Evolutionary conservation across 2,329 filamentous ascomycete species (phyloP), one percentile per base, ranked within the genome.

Genomic region (Penicillium expansum): DNA sequence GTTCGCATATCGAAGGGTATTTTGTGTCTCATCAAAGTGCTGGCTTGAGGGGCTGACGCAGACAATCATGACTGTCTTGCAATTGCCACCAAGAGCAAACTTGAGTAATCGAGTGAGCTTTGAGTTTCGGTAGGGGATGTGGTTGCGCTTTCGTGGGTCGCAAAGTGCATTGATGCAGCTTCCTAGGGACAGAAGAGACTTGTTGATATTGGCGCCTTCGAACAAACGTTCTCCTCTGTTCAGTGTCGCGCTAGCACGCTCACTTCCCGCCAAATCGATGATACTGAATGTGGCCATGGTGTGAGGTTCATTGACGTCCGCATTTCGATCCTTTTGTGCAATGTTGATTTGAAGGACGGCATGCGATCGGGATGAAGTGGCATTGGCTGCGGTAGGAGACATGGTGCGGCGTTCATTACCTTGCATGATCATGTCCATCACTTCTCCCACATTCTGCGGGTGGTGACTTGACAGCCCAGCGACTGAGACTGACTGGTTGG

Each of bases 11-110:
- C 95, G 90, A 18, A 99, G 82, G 0, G 94, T 99, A 74, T 99
- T 99, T 69, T 99, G 94, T 0, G 93, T 97, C 77, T 99, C 94
- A 74, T 99, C 94, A 67, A 94, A 99, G 76, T 99, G 94, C 5
- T 90, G 89, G 69, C 94, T 97, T 0, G 92, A 97, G 1, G 94
- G 94, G 66, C 92, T 97, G 52, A 99, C 91, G 69, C 94, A 99
- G 27, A 99, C 94, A 73, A 99, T 97, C 94, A 99, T 99, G 72
- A 99, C 94, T 0, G 94, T 99, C 77, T 92, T 95, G 82, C 94
- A 99, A 75, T 99, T 99, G 3, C 94, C 94, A 30, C 94, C 94
- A 0, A 99, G 84, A 0, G 93, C 96, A 76, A 99, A 99, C 69
- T 99, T 99, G 52, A 99, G 84, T 5, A 99, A 81, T 52, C 94